phyloP scores from a whole-genome alignment of 495 filamentous ascomycete genomes.

The Trypethelium eluteriae region DNA sequence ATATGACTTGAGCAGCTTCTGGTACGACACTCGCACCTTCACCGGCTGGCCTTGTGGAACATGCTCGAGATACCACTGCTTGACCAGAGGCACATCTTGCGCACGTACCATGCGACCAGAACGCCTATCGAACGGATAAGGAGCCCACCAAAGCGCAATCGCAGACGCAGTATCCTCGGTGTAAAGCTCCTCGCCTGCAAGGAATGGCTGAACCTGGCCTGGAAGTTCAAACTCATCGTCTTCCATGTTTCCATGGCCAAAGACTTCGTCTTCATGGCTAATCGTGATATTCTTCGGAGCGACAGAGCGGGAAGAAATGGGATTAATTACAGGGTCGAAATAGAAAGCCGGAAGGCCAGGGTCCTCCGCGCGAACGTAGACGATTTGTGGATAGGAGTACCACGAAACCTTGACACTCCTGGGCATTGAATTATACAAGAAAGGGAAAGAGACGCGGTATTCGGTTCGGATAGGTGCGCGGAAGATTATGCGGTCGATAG shows the following conservation, averaged over 20 bases:
- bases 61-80: constrained; percentile 98
- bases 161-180: constrained; percentile 86
- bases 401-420: constrained; percentile 87
- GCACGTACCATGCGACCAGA: constrained; percentile 98
- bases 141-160: constrained; percentile 96
- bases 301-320: constrained; percentile 90
- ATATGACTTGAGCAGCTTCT: constrained; percentile 93
- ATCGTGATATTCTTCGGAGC: constrained; percentile 89
- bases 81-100: constrained; percentile 93
- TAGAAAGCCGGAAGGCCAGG: constrained; percentile 90
- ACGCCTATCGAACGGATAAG: constrained; percentile 88
- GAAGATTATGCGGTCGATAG: constrained; percentile 99
- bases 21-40: constrained; percentile 98
- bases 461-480: constrained; percentile 91
- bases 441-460: constrained; percentile 89
- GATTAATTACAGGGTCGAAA: constrained; percentile 95
- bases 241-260: constrained; percentile 75
- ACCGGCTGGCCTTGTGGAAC: constrained; percentile 87
- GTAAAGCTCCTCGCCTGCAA: constrained; percentile 82
- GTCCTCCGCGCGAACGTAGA: constrained; percentile 83
- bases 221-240: constrained; percentile 72
- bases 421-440: constrained; percentile 91
- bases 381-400: constrained; percentile 89
- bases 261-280: constrained; percentile 92
- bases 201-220: constrained; percentile 72